Evolutionary conservation across 2,329 filamentous ascomycete species (phyloP).

Genomic region (Arthrobotrys pseudoclavata): DNA sequence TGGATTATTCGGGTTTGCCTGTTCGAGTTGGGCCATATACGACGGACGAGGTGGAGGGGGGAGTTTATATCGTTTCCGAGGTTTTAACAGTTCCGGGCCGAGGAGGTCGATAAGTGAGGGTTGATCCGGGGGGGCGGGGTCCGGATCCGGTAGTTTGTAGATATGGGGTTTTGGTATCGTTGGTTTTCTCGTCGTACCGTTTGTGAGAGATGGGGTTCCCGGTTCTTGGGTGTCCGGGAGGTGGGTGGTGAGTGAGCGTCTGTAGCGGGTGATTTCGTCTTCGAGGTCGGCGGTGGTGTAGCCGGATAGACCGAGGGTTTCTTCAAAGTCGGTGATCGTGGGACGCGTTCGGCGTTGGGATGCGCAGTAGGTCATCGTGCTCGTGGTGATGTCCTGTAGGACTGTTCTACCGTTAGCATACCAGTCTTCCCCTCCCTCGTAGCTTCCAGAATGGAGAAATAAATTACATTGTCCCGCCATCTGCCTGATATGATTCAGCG

Average conservation of each 20-base stretch:
- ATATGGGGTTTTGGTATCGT: constrained; percentile 28
- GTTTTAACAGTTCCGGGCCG: constrained; percentile 61
- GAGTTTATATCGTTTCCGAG: constrained; percentile 52
- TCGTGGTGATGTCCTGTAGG: constrained; percentile 45
- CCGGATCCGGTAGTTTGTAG: constrained; percentile 55
- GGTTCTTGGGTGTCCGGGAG: background rate
- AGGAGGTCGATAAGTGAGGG: constrained; percentile 61
- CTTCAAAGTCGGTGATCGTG: constrained; percentile 63
- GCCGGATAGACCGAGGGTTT: constrained; percentile 60
- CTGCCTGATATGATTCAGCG: constrained; percentile 32
- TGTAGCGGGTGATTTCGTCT: constrained; percentile 61
- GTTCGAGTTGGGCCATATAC: constrained; percentile 52
- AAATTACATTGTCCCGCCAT: constrained; percentile 53
- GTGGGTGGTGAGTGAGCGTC: constrained; percentile 39
- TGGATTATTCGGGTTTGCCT: constrained; percentile 64
- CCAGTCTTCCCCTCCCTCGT: background rate
- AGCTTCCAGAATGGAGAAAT: background rate
- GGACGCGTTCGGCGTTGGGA: constrained; percentile 63
- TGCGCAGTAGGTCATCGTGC: constrained; percentile 44
- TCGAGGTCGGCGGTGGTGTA: constrained; percentile 60
- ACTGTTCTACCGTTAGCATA: constrained; percentile 6
- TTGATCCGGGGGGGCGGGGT: constrained; percentile 43
- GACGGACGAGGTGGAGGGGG: constrained; percentile 38
- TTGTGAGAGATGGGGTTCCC: background rate
- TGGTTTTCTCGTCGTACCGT: background rate